Base-by-base conservation (phyloP, 768 basidiomycete genomes). In the Suillus clintonianus region DNA sequence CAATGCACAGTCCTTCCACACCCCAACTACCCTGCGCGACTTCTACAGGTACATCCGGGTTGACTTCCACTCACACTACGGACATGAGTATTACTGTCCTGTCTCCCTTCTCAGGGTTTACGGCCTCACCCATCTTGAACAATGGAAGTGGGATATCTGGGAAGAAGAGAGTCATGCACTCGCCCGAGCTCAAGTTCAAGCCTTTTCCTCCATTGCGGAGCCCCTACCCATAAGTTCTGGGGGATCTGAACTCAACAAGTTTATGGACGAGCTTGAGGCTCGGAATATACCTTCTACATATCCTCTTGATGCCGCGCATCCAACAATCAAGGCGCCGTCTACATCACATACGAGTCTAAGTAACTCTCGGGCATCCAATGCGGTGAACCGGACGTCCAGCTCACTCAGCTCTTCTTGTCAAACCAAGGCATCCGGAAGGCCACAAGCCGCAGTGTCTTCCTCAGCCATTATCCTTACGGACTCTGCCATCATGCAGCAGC, bases 21-120 rank as follows among this genome's bases (percentile, higher is more conserved):
- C 87, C 1, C 91, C 89, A 0, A 83, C 81, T 10, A 88, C 89
- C 0, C 73, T 94, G 48, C 83, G 84, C 7, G 89, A 89, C 70
- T 99, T 99, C 77, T 97, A 96, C 75, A 90, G 96, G 15, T 98
- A 90, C 72, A 87, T 99, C 62, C 89, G 96, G 2, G 86, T 99
- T 71, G 95, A 98, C 75, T 98, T 99, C 73, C 85, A 91, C 57
- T 91, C 93, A 0, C 91, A 95, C 72, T 99, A 97, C 69, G 93
- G 95, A 22, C 91, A 86, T 70, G 97, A 99, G 76, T 99, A 91
- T 78, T 99, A 95, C 74, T 99, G 97, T 71, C 97, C 97, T 0
- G 82, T 99, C 19, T 95, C 93, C 0, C 85, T 98, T 1, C 83
- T 99, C 19, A 89, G 95, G 34, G 95, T 97, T 1, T 99, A 95